These are phyloP conservation scores for Trichosporon inkin DNA, from an alignment of 1,284 basidiomycete species.

Conservation along the genomic window DNA sequence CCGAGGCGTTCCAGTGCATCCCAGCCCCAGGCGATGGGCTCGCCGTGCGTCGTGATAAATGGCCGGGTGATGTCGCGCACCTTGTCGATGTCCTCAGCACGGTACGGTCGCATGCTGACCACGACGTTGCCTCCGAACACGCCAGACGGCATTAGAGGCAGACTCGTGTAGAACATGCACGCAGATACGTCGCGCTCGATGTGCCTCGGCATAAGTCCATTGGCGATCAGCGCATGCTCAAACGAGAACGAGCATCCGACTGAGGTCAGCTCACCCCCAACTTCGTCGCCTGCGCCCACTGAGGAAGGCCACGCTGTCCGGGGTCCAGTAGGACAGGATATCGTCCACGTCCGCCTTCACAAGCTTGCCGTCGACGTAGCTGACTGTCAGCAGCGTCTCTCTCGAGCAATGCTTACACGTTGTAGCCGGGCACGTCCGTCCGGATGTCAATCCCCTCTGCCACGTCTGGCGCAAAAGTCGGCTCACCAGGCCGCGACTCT, in stretches of 20 bases:
- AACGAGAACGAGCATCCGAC: constrained; percentile 43
- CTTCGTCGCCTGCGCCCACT: constrained; percentile 16
- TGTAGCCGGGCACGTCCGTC: constrained; percentile 36
- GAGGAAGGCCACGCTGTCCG: constrained; percentile 37
- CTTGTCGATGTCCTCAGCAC: constrained; percentile 17
- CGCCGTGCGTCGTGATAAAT: constrained; percentile 36
- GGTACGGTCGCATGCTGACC: constrained; percentile 44
- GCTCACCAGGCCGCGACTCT: constrained; percentile 30
- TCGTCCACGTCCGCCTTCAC: constrained; percentile 23
- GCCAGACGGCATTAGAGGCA: constrained; percentile 25
- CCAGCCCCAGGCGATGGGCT: constrained; percentile 38
- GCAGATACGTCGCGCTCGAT: constrained; percentile 30
- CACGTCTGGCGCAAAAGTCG: constrained; percentile 21
- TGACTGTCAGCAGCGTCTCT: background rate
- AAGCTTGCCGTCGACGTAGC: constrained; percentile 24
- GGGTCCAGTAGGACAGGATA: constrained; percentile 26
- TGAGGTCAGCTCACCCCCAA: background rate
- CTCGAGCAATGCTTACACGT: constrained; percentile 21
- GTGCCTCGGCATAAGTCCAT: constrained; percentile 29
- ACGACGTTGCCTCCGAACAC: constrained; percentile 37
- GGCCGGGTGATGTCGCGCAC: constrained; percentile 32
- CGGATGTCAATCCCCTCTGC: constrained; percentile 36
- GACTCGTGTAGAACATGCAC: constrained; percentile 36
- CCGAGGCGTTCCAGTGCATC: constrained; percentile 32
- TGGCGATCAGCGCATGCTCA: constrained; percentile 30